Evolutionary conservation across 306 rosid genomes (phyloP).

Genomic region (Dryas alaskensis): DNA sequence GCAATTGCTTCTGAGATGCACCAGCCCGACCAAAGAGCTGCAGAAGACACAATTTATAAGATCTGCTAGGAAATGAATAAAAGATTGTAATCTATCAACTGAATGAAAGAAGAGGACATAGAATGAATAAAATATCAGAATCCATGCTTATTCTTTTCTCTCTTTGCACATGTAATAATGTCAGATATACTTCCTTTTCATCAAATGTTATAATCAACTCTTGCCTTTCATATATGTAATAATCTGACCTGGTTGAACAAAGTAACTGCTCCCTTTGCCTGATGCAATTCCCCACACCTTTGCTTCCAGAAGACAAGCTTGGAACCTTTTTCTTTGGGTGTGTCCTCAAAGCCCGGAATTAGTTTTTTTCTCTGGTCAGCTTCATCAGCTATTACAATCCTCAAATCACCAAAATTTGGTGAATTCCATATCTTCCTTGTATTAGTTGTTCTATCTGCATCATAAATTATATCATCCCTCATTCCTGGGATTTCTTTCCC

Average conservation of each 20-base stretch:
- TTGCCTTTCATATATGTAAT: constrained; percentile 14
- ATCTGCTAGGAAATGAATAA: constrained; percentile 12
- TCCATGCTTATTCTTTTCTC: neutral
- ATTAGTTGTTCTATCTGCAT: constrained; percentile 59
- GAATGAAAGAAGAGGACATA: neutral
- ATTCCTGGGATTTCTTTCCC: constrained; percentile 39
- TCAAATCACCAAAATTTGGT: constrained; percentile 57
- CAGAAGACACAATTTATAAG: constrained; percentile 22
- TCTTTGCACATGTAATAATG: neutral
- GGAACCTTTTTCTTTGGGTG: constrained; percentile 81
- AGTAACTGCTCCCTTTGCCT: constrained; percentile 45
- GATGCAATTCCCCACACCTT: constrained; percentile 57
- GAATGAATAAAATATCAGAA: neutral
- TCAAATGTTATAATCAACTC: constrained; percentile 12
- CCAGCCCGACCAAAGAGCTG: constrained; percentile 52
- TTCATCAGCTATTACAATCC: constrained; percentile 62
- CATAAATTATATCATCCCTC: constrained; percentile 62
- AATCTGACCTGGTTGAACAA: constrained; percentile 66
- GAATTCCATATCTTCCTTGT: constrained; percentile 66
- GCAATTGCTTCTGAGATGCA: constrained; percentile 52
- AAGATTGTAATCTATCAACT: constrained; percentile 8
- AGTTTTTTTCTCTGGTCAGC: constrained; percentile 43
- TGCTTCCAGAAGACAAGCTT: constrained; percentile 67
- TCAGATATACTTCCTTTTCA: neutral
- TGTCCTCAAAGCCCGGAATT: constrained; percentile 37